These are phyloP conservation scores for Aspergillus novofumigatus DNA, from an alignment of 2,329 filamentous ascomycete genomes.

Conservation along the genomic window DNA sequence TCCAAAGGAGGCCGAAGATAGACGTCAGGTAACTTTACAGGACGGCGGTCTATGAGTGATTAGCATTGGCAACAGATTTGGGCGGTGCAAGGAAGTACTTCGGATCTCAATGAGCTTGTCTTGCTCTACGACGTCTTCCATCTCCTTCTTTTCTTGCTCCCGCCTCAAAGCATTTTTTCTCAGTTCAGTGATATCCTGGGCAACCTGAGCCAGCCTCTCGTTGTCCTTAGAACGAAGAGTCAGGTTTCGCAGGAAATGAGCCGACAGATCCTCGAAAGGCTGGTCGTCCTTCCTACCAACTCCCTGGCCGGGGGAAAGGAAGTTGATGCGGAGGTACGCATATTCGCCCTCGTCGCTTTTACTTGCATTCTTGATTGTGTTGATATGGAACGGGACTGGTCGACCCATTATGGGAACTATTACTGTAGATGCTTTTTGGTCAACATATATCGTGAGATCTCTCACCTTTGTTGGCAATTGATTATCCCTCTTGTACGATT, in stretches of 20 bases:
- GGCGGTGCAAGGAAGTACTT: conserved; percentile 54
- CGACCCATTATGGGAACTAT: conserved; percentile 96
- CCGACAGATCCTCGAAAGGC: conserved; percentile 92
- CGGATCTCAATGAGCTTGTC: conserved; percentile 94
- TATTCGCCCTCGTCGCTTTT: conserved; percentile 95
- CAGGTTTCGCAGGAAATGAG: conserved; percentile 91
- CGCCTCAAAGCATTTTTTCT: conserved; percentile 88
- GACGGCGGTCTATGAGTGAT: conserved; percentile 68
- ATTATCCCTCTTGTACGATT: conserved; percentile 97
- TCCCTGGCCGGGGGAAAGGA: conserved; percentile 93
- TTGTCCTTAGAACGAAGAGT: conserved; percentile 92
- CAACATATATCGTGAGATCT: conserved; percentile 84
- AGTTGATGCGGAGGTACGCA: conserved; percentile 92
- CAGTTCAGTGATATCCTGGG: conserved; percentile 89
- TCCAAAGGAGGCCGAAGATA: conserved; percentile 94
- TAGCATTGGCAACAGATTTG: background rate
- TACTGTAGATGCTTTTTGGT: conserved; percentile 83
- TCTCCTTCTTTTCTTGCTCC: conserved; percentile 98
- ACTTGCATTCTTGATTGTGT: conserved; percentile 97
- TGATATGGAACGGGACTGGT: conserved; percentile 95
- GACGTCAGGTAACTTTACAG: conserved; percentile 85
- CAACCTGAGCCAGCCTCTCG: conserved; percentile 83
- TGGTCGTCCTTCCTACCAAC: conserved; percentile 96
- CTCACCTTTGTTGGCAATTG: conserved; percentile 79
- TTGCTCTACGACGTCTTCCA: conserved; percentile 98